phyloP scores from a whole-genome alignment of 2,329 filamentous ascomycete species.

The Aspergillus calidoustus region DNA sequence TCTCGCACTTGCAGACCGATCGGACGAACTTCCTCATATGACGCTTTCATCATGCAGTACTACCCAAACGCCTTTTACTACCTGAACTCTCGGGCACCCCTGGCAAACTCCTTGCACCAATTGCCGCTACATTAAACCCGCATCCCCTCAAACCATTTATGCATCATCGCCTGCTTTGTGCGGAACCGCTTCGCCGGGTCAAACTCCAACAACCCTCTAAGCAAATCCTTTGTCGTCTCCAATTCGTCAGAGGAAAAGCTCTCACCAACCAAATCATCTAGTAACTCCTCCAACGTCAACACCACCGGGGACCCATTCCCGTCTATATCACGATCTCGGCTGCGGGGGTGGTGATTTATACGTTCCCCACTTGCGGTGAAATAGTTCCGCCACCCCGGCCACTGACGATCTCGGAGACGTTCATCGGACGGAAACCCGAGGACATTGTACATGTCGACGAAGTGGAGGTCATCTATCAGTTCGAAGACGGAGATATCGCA shows the following conservation, averaged over 20 bases:
- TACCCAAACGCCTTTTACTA: too few species aligned
- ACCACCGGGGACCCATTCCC: not conserved
- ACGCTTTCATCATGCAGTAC: too few species aligned
- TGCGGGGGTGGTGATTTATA: not conserved
- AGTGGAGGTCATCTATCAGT: constrained; percentile 5
- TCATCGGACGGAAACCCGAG: constrained; percentile 1
- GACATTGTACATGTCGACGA: constrained; percentile 14
- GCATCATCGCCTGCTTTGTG: not conserved
- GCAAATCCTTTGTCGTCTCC: not conserved
- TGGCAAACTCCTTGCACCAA: too few species aligned
- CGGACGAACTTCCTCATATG: too few species aligned
- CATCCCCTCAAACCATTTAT: not conserved
- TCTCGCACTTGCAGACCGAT: too few species aligned
- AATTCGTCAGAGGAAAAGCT: not conserved
- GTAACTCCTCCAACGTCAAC: not conserved
- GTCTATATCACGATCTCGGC: not conserved
- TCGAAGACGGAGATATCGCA: not conserved
- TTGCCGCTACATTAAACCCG: too few species aligned
- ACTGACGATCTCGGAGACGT: not conserved
- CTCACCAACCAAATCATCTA: not conserved
- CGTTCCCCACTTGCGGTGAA: not conserved
- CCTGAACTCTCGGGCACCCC: too few species aligned
- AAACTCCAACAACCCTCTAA: constrained; percentile 2
- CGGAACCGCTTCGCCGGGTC: not conserved
- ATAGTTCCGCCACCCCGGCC: constrained; percentile 3